A percentile compares a stretch with the other conserved stretches of the same genome.
phyloP scores from a whole-genome alignment of 1,139 yeast genomes.

The Nakaseomyces nivariensis region DNA sequence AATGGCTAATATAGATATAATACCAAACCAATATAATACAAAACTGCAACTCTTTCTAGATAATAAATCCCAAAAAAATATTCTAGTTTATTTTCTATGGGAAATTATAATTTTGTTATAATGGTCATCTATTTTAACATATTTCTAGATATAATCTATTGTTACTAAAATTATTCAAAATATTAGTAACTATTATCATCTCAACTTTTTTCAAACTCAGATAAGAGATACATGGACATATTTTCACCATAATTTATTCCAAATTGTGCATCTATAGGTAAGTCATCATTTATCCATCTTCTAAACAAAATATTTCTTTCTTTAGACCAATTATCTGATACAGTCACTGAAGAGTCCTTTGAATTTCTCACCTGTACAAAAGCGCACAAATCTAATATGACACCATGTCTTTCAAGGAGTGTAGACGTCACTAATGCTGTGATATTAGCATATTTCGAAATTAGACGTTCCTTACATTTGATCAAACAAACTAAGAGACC shows the following conservation, averaged over 20 bases:
- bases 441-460: constrained; percentile 45
- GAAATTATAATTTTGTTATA: no score
- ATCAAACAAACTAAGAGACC: constrained; percentile 73
- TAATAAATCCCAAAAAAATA: no score
- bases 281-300: constrained; percentile 40
- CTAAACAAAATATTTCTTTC: constrained; percentile 58
- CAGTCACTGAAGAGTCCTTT: constrained; percentile 36
- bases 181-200: no score
- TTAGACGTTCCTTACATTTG: constrained; percentile 47
- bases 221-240: constrained; percentile 37
- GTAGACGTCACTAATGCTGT: constrained; percentile 78
- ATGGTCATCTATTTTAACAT: no score
- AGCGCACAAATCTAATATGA: constrained; percentile 77
- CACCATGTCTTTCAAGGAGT: constrained; percentile 70
- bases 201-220: constrained; percentile 23
- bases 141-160: no score
- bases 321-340: constrained; percentile 62
- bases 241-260: constrained; percentile 60
- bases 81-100: no score
- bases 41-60: no score
- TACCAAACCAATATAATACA: no score
- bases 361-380: constrained; percentile 42
- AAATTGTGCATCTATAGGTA: constrained; percentile 34
- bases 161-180: no score
- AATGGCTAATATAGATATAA: no score